Evolutionary conservation across 2,329 filamentous ascomycete species (phyloP).

Genomic region (Cordyceps pruinosa): DNA sequence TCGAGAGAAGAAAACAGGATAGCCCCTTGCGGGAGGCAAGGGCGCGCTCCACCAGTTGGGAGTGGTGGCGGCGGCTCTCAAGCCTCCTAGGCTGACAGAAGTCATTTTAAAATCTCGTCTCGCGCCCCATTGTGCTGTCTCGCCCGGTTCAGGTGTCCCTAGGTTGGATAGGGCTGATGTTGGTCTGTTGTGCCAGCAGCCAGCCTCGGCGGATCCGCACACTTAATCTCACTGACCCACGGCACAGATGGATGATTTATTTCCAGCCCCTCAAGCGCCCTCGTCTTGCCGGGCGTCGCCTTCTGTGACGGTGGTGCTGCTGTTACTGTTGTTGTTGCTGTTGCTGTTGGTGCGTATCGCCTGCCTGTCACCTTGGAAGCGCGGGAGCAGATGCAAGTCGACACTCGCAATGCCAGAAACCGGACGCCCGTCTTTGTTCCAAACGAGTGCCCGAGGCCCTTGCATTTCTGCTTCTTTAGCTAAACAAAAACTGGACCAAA

Average conservation of each 20-base stretch:
- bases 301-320: too few relatives aligned
- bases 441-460: background rate
- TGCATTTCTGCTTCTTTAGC: background rate
- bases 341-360: background rate
- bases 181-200: background rate
- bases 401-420: background rate
- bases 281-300: too few relatives aligned
- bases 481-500: background rate
- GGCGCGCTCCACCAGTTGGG: background rate
- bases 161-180: background rate
- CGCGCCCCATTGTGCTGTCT: too few relatives aligned
- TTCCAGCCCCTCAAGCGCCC: background rate
- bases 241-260: background rate
- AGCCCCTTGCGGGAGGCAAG: background rate
- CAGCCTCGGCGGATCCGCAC: background rate
- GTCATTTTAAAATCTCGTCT: background rate
- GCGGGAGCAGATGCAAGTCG: background rate
- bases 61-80: background rate
- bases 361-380: background rate
- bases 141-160: too few relatives aligned
- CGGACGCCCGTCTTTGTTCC: background rate
- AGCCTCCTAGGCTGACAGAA: slow-evolving; percentile 11
- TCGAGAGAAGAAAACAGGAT: slow-evolving; percentile 5
- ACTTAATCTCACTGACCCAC: background rate
- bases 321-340: background rate